Evolutionary conservation across 805 yeast species (phyloP).

Genomic region (Teunomyces kruisii): DNA sequence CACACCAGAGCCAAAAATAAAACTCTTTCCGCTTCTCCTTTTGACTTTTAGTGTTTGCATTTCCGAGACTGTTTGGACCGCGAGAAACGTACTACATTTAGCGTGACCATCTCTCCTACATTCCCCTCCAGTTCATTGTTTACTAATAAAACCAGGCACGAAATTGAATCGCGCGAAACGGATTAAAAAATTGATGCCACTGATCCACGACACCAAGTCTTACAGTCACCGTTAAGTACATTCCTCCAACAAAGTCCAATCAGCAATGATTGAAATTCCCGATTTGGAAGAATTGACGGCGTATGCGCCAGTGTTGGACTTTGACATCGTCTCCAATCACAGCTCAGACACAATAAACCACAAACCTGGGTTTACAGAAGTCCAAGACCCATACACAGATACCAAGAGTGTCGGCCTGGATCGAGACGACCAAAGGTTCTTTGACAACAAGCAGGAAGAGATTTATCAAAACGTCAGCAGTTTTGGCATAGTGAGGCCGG

Average conservation of each 20-base stretch:
- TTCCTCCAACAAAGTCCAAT: background rate
- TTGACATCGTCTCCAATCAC: slow-evolving; percentile 13
- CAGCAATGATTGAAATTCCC: slow-evolving; percentile 44
- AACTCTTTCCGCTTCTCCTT: no score
- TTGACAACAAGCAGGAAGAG: background rate
- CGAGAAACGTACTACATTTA: background rate
- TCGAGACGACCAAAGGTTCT: background rate
- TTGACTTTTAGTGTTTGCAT: no score
- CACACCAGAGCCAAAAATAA: no score
- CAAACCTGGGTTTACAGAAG: slow-evolving; percentile 5
- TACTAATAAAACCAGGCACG: background rate
- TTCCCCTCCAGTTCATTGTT: background rate
- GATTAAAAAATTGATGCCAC: slow-evolving; percentile 2
- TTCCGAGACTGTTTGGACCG: background rate
- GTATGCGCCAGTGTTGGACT: slow-evolving; percentile 9
- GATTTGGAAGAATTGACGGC: slow-evolving; percentile 33
- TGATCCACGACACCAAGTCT: slow-evolving; percentile 1
- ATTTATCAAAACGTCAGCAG: background rate
- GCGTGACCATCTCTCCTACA: background rate
- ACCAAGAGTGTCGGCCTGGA: background rate
- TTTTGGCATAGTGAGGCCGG: background rate
- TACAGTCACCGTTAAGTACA: background rate
- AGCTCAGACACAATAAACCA: slow-evolving; percentile 6
- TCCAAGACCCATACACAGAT: slow-evolving; percentile 4
- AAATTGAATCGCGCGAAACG: background rate